A percentile compares a stretch with the other conserved stretches of the same genome.
These are phyloP conservation scores for Fraxinus americana DNA, from an alignment of 257 asterid genomes.

Conservation along the genomic window DNA sequence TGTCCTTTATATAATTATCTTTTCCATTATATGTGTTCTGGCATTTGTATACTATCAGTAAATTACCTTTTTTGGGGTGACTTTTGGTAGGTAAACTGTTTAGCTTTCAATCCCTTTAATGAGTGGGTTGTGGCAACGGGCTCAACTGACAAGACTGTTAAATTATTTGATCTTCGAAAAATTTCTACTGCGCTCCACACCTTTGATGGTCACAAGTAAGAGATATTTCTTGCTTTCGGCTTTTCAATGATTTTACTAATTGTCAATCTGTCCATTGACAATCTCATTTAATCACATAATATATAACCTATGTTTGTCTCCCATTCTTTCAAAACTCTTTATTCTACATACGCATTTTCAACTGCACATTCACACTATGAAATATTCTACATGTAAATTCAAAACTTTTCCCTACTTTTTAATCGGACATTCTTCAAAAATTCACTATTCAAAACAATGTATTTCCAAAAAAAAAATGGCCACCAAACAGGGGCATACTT, in stretches of 20 bases:
- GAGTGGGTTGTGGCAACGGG: slow-evolving; percentile 98
- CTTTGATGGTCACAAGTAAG: slow-evolving; percentile 89
- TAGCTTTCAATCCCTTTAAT: slow-evolving; percentile 91
- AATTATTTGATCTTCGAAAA: slow-evolving; percentile 85
- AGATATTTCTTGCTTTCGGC: slow-evolving; percentile 17
- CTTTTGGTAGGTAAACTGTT: slow-evolving; percentile 76
- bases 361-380: no score
- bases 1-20: neutral
- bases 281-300: neutral
- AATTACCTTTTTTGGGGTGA: neutral
- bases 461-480: no score
- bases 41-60: neutral
- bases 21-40: neutral
- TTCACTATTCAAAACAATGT: no score
- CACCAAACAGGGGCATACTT: neutral
- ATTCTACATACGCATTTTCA: no score
- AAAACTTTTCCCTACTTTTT: no score
- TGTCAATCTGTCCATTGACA: neutral
- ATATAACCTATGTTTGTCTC: no score
- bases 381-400: no score
- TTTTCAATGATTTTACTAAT: slow-evolving; percentile 15
- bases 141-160: slow-evolving; percentile 91
- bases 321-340: no score
- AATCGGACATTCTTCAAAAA: no score
- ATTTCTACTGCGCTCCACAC: slow-evolving; percentile 71